phyloP scores from a whole-genome alignment of 441 rosid genomes.

The Erodium moschatum region DNA sequence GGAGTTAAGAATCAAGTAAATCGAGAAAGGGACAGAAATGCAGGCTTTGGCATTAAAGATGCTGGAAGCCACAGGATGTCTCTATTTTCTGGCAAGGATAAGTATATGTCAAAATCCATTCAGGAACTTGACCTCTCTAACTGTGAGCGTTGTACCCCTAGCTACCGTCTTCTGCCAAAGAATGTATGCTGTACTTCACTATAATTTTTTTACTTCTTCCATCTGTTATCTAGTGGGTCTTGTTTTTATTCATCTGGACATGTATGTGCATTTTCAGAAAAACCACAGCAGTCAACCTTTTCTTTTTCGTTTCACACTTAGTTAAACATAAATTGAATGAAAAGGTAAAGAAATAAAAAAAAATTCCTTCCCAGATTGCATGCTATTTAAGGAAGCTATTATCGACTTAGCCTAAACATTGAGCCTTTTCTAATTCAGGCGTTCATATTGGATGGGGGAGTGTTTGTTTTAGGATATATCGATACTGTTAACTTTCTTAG shows the following conservation, averaged over 20 bases:
- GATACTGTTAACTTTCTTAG: conserved; percentile 18
- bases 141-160: conserved; percentile 95
- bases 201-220: not conserved
- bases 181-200: conserved; percentile 41
- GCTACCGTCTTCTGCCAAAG: conserved; percentile 91
- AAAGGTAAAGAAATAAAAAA: not conserved
- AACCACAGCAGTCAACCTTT: not conserved
- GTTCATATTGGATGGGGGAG: not conserved
- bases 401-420: not conserved
- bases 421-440: not conserved
- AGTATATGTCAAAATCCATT: conserved; percentile 75
- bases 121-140: conserved; percentile 90
- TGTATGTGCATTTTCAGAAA: not conserved
- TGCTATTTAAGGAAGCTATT: not conserved
- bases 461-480: conserved; percentile 8
- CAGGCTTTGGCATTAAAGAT: too few relatives aligned
- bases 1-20: conserved; percentile 56
- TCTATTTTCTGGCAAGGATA: conserved; percentile 53
- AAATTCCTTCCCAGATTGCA: too few relatives aligned
- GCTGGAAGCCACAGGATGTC: conserved; percentile 43
- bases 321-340: not conserved
- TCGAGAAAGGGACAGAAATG: conserved; percentile 62
- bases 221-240: not conserved
- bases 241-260: conserved; percentile 1
- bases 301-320: not conserved